These are phyloP conservation scores for Raffaelea deltoideospora DNA, from an alignment of 2,329 filamentous ascomycete genomes.

Conservation along the genomic window DNA sequence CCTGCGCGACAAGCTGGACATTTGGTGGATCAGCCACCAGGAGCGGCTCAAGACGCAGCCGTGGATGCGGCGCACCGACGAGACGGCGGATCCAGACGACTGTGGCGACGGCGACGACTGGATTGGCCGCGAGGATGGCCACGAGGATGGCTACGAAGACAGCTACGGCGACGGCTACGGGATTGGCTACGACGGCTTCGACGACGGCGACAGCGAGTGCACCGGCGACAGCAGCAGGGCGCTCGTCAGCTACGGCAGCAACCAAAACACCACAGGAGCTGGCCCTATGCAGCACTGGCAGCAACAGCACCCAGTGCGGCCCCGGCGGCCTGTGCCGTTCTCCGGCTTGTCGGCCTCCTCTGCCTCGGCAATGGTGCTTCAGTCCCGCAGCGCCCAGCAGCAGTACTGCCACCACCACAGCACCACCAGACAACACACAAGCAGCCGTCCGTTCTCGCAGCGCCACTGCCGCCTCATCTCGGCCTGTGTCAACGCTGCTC, in stretches of 20 bases:
- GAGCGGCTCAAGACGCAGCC: constrained; percentile 11
- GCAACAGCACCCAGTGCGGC: too few species aligned
- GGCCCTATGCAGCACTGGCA: too few species aligned
- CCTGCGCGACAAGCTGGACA: constrained; percentile 19
- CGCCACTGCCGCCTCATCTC: constrained; percentile 5
- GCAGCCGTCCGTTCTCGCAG: constrained; percentile 1
- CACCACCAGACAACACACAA: too few species aligned
- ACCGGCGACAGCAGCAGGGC: not conserved
- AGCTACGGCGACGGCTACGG: constrained; percentile 2
- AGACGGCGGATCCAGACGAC: constrained; percentile 7
- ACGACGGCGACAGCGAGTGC: not conserved
- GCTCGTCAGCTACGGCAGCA: not conserved
- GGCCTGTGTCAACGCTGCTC: constrained; percentile 7
- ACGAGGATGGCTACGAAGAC: constrained; percentile 5
- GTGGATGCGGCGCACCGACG: constrained; percentile 2
- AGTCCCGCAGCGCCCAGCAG: too few species aligned
- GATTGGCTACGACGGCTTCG: not conserved
- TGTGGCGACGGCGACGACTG: constrained; percentile 11
- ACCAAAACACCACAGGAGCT: too few species aligned
- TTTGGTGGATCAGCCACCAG: constrained; percentile 17
- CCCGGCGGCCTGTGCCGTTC: too few species aligned
- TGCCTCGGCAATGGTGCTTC: too few species aligned
- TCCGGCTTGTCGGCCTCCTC: too few species aligned
- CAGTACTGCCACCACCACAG: too few species aligned
- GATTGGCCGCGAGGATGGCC: constrained; percentile 20